Base-by-base conservation (phyloP, 768 basidiomycete species). In the Trametes villosa region DNA sequence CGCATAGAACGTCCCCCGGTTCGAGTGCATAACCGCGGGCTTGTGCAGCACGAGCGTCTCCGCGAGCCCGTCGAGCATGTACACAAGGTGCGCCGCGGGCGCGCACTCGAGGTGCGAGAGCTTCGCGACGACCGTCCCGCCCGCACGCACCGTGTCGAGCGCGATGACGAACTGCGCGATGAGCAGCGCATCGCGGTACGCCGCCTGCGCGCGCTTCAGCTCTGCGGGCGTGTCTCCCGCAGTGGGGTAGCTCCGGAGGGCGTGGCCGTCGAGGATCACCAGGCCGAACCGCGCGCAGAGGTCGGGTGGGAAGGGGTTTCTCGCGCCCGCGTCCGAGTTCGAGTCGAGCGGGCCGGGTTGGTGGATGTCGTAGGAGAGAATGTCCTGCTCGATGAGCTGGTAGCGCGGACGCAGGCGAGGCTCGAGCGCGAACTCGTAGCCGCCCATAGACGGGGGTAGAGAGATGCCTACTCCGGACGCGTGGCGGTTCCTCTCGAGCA, bases 221-320 rank as follows among this genome's bases (percentile, higher is more conserved):
- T 38, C 58, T 2, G 17, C 49, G 20, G 30, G 42, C 24, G 58
- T 46, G n/a, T 30, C 44, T 9, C 12, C 7, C 9, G 31, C 29
- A 13, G 22, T 42, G 27, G 46, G 22, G 49, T 62, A 64, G 5
- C 59, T 66, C 42, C 75, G 73, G 18, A 75, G 59, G 2, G 70
- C 70, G 54, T 75, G 75, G 12, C 70, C 76, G 50, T 76, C 76
- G 51, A 76, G 68, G 11, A 75, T 59, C 18, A 74, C 74, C 18
- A 77, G 60, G 48, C 71, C 69, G 59, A 72, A 74, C 8, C 41
- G 59, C 22, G 33, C 27, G 22, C 13, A 9, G 20, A 18, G 44
- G n/a, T 18, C 36, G 4, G 29, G 24, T n/a, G 61, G 59, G 30
- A 56, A 33, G 13, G 57, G 54, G 42, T 34, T 33, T 4, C 7